Evolutionary conservation across 2,329 filamentous ascomycete species (phyloP), one percentile per base, ranked within the genome.

Genomic region (Pseudogymnoascus sp.): DNA sequence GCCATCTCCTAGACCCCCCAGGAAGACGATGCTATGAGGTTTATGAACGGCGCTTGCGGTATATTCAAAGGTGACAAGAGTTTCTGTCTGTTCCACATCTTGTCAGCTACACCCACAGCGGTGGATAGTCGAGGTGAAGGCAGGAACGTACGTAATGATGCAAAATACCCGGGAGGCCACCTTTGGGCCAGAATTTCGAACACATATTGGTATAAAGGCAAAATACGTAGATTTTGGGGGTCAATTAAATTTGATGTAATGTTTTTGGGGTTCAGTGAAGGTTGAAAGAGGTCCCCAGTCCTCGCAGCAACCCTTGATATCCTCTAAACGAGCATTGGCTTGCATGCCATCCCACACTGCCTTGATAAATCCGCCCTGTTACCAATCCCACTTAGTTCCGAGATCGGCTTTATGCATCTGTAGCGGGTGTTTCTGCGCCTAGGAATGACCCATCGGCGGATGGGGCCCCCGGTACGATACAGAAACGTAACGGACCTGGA

Each of bases 1-100:
- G 28, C 79, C 79, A 67, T 83, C 81, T 58, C 75, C 75, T 5
- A 84, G 75, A 39, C 81, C 81, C 60, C 78, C 80, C 62, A 83
- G 71, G 73, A 78, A 83, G 64, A 83, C 70, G 60, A 83, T 69
- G 18, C 76, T 81, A 72, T 82, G 75, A 11, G 71, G 73, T 65
- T 74, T 71, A 16, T 64, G 67, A 30, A 63, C 50, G 25, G 62
- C 63, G 43, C 60, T 65, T 20, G 71, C 68, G 6, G 72, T 72
- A 61, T 74, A 76, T 63, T 76, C 74, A 63, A 76, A 76, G 5
- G 66, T 66, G 12, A 74, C 70, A 18, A 76, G 70, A 3, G 69
- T 72, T 62, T 76, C 74, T 14, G 74, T 74, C 74, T 76, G 63
- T 6, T 6, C 3, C 12, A 18, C 33, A 37, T n/a, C 6, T 37